A percentile compares a stretch with the other conserved stretches of the same genome.
These are phyloP conservation scores for Musa itinerans DNA, from an alignment of 176 grass and related monocot genomes.

Conservation along the genomic window DNA sequence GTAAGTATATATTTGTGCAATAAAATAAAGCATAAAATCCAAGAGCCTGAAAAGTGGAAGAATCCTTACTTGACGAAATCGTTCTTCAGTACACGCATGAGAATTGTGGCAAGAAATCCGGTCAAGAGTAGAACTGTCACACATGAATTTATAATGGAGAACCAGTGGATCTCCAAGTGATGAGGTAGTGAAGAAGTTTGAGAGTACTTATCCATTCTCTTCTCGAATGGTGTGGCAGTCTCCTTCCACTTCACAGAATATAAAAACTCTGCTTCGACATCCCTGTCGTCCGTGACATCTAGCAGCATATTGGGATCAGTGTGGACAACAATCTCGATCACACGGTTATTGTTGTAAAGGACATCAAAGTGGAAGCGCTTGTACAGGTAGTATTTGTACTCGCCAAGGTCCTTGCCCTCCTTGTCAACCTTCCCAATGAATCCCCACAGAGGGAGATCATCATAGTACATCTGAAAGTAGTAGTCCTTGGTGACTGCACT, in stretches of 20 bases:
- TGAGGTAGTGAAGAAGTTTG: background rate
- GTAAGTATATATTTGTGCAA: background rate
- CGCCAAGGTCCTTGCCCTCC: background rate
- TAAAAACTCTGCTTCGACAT: background rate
- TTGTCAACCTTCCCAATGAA: conserved; percentile 4
- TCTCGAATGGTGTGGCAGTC: background rate
- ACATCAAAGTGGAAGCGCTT: conserved; percentile 1
- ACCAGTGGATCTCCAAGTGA: background rate
- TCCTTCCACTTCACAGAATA: conserved; percentile 1
- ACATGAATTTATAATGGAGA: conserved; percentile 3
- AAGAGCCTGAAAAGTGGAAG: background rate
- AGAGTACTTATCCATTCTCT: conserved; percentile 1
- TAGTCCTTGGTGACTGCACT: background rate
- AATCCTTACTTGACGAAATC: background rate
- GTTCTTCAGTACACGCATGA: background rate
- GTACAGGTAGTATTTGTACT: conserved; percentile 1
- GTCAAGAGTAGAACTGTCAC: conserved; percentile 2
- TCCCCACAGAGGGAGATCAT: background rate
- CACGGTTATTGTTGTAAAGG: background rate
- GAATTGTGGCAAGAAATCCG: background rate
- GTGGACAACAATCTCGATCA: background rate
- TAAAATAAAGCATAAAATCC: background rate
- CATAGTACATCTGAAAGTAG: background rate
- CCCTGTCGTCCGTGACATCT: background rate
- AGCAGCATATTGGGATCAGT: background rate